These are phyloP conservation scores for Fomitopsis pinicola DNA, from an alignment of 1,284 basidiomycete genomes.

Conservation along the genomic window DNA sequence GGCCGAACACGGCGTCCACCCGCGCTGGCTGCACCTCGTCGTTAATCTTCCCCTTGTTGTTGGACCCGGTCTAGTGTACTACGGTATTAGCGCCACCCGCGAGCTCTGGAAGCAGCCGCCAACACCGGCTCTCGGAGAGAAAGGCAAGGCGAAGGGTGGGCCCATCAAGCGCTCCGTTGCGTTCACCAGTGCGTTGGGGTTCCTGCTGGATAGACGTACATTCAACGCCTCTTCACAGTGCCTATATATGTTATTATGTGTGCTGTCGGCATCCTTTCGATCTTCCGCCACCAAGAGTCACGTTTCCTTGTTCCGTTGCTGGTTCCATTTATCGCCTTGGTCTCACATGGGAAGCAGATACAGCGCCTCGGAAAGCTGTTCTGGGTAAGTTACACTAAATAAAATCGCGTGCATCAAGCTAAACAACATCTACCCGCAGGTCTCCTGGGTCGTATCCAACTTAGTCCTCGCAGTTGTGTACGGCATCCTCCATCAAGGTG, in stretches of 20 bases:
- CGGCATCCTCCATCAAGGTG: slow-evolving; percentile 38
- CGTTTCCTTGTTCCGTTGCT: slow-evolving; percentile 37
- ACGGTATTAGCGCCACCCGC: slow-evolving; percentile 17
- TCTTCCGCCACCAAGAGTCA: slow-evolving; percentile 38
- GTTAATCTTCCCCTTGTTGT: slow-evolving; percentile 38
- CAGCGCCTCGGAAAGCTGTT: slow-evolving; percentile 26
- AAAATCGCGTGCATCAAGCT: neutral
- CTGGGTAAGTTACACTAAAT: slow-evolving; percentile 25
- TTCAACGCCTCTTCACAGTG: slow-evolving; percentile 14
- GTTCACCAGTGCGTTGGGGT: neutral
- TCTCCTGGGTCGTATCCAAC: slow-evolving; percentile 29
- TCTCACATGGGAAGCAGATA: slow-evolving; percentile 22
- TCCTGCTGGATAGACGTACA: neutral
- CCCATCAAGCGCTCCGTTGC: neutral
- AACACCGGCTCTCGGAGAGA: neutral
- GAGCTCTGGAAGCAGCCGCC: slow-evolving; percentile 5
- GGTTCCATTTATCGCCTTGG: slow-evolving; percentile 29
- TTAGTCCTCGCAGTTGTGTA: slow-evolving; percentile 27
- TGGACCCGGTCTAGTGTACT: slow-evolving; percentile 27
- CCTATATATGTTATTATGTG: slow-evolving; percentile 26
- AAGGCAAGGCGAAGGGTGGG: neutral
- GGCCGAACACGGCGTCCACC: slow-evolving; percentile 36
- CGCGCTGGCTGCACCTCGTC: slow-evolving; percentile 34
- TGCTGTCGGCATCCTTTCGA: slow-evolving; percentile 28
- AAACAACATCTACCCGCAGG: slow-evolving; percentile 15